Percentiles rank a stretch among this genome's conserved stretches.
phyloP scores from a whole-genome alignment of 192 early-diverging fungal species.

The Spizellomyces punctatus region DNA sequence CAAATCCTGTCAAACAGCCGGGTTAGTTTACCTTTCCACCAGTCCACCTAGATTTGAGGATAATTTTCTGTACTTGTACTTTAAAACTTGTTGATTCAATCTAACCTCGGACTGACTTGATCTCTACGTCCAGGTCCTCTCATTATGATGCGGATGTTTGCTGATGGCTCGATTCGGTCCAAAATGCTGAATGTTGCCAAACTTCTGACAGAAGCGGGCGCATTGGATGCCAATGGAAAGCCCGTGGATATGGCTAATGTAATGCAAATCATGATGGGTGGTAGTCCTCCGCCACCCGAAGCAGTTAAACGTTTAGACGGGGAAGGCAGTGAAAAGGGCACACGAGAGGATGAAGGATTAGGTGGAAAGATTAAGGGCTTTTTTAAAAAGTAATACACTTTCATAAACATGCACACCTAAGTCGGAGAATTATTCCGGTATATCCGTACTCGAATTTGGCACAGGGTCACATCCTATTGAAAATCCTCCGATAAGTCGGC shows the following conservation, averaged over 20 bases:
- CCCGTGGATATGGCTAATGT: constrained; percentile 11
- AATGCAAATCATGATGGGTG: constrained; percentile 24
- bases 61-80: background rate
- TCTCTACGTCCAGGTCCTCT: constrained; percentile 2
- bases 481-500: no score
- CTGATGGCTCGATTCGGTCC: constrained; percentile 16
- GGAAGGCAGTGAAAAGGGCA: constrained; percentile 1
- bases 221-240: constrained; percentile 20
- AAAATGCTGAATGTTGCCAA: constrained; percentile 17
- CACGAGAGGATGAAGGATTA: background rate
- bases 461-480: no score
- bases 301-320: background rate
- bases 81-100: background rate
- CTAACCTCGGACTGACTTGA: no score
- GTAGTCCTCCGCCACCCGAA: background rate
- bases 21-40: constrained; percentile 21
- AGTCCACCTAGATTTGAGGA: background rate
- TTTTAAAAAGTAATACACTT: constrained; percentile 5
- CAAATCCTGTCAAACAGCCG: constrained; percentile 14
- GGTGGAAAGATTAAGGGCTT: constrained; percentile 7
- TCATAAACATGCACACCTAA: background rate
- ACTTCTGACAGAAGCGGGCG: constrained; percentile 16
- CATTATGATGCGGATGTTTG: constrained; percentile 26
- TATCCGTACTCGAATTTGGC: no score
- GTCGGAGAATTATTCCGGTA: background rate